Percentiles rank a stretch among this genome's conserved stretches.
These are phyloP conservation scores for Scalesia atractyloides DNA, from an alignment of 129 eudicot species.

Conservation along the genomic window DNA sequence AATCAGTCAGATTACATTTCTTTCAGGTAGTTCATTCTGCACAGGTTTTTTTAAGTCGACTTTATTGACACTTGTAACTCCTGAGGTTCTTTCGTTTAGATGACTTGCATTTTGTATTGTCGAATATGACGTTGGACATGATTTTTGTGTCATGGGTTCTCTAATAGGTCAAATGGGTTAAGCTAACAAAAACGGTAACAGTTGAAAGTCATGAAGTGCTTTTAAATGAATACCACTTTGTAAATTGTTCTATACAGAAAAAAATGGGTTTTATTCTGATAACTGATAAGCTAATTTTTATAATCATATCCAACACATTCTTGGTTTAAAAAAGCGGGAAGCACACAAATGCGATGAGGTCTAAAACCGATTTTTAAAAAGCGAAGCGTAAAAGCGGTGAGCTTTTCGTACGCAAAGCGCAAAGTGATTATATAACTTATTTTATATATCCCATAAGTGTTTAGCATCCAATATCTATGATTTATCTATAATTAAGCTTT, in stretches of 20 bases:
- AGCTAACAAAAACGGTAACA: neutral
- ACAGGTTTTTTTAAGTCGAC: neutral
- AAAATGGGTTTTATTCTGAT: neutral
- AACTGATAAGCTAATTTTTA: neutral
- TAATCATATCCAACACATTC: neutral
- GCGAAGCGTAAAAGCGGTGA: too few relatives aligned
- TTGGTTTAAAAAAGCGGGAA: too few relatives aligned
- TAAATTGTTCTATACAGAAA: neutral
- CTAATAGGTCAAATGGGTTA: neutral
- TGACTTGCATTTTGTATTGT: neutral
- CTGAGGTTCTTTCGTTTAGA: neutral
- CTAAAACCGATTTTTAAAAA: too few relatives aligned
- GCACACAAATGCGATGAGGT: too few relatives aligned
- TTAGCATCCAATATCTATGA: too few relatives aligned
- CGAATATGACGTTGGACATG: neutral
- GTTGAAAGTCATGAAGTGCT: neutral
- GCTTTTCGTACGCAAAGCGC: too few relatives aligned
- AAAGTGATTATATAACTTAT: too few relatives aligned
- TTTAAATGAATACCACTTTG: neutral
- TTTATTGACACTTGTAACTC: neutral
- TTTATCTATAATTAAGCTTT: too few relatives aligned
- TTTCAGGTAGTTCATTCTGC: conserved; percentile 63
- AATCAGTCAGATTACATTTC: conserved; percentile 91
- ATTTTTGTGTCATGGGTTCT: conserved; percentile 3
- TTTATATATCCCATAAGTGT: too few relatives aligned